Conservation (phyloP, 2,329 filamentous ascomycete genomes). For the Neoascochyta sp. region DNA sequence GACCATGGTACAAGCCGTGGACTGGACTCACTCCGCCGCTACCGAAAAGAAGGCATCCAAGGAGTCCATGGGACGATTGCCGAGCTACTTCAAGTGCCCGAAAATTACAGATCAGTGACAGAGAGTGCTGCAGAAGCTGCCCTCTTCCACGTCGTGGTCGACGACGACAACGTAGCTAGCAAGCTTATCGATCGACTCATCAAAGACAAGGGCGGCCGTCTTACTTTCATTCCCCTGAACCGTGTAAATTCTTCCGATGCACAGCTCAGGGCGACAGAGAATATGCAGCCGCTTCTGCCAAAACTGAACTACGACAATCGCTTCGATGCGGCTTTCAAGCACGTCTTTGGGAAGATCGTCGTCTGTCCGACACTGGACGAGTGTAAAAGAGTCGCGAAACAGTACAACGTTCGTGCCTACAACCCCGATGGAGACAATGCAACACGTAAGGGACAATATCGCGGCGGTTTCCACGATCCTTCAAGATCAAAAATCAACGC, state of each 20-base stretch:
- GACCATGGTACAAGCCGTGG: slow-evolving; percentile 84
- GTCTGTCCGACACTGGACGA: slow-evolving; percentile 87
- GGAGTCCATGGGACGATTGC: slow-evolving; percentile 91
- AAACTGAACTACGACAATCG: slow-evolving; percentile 74
- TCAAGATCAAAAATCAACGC: slow-evolving; percentile 83
- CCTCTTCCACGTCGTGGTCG: slow-evolving; percentile 93
- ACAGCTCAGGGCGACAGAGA: slow-evolving; percentile 79
- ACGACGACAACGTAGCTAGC: slow-evolving; percentile 83
- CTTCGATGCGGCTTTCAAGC: slow-evolving; percentile 83
- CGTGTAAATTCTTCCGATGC: slow-evolving; percentile 67
- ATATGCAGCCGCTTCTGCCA: slow-evolving; percentile 80
- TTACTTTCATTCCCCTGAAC: slow-evolving; percentile 93
- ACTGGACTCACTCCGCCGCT: slow-evolving; percentile 76
- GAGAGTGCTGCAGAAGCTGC: slow-evolving; percentile 91
- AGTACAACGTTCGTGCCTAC: slow-evolving; percentile 86
- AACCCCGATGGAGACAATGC: slow-evolving; percentile 92
- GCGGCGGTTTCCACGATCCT: slow-evolving; percentile 88
- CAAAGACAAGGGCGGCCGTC: slow-evolving; percentile 73
- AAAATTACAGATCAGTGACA: slow-evolving; percentile 80
- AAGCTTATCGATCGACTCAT: slow-evolving; percentile 75
- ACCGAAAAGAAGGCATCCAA: slow-evolving; percentile 74
- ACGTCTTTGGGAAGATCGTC: slow-evolving; percentile 93
- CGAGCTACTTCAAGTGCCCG: slow-evolving; percentile 83
- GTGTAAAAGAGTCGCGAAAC: slow-evolving; percentile 86
- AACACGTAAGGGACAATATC: slow-evolving; percentile 92